Conservation (phyloP, 73 alveolate species). For the Blepharisma japonicum region DNA sequence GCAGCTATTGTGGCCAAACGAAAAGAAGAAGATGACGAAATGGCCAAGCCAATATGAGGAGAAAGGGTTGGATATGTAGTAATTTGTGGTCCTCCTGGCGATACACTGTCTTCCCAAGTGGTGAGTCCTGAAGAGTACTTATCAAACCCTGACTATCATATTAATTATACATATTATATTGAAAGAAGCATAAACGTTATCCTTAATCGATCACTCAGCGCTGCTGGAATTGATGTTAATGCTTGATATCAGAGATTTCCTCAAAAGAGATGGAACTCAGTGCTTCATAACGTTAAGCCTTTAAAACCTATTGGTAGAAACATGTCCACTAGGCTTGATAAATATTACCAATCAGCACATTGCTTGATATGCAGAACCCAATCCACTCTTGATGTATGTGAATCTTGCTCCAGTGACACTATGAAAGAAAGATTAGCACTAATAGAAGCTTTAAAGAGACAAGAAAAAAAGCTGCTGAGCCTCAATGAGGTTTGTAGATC, state of each 20-base stretch:
- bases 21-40: conserved; percentile 68
- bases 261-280: conserved; percentile 19
- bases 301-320: conserved; percentile 29
- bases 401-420: background rate
- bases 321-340: conserved; percentile 23
- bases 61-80: conserved; percentile 91
- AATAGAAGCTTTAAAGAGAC: background rate
- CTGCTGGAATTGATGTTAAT: conserved; percentile 78
- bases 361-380: conserved; percentile 4
- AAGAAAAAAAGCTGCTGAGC: background rate
- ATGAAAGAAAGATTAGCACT: background rate
- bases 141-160: conserved; percentile 47
- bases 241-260: conserved; percentile 61
- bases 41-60: conserved; percentile 70
- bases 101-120: conserved; percentile 71
- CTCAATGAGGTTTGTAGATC: background rate
- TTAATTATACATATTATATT: conserved; percentile 78
- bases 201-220: conserved; percentile 75
- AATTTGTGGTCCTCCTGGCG: conserved; percentile 70
- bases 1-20: conserved; percentile 83
- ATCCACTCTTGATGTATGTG: background rate
- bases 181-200: conserved; percentile 75
- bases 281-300: conserved; percentile 27
- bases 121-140: conserved; percentile 83
- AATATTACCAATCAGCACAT: conserved; percentile 38